These are phyloP conservation scores for Aspergillus taichungensis DNA, from an alignment of 495 filamentous ascomycete genomes.

Conservation along the genomic window DNA sequence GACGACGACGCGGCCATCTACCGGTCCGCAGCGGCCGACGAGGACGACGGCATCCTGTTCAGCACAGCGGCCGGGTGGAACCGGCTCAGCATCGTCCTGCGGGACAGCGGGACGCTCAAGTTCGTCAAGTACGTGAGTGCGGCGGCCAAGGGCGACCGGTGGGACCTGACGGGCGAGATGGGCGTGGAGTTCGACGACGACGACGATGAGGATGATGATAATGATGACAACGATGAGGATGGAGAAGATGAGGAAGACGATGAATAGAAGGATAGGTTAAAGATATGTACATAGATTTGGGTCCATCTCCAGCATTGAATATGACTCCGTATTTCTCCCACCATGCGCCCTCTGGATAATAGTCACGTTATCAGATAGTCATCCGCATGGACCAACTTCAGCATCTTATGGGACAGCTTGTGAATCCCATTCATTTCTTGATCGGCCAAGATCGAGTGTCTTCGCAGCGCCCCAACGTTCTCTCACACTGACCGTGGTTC, in stretches of 20 bases:
- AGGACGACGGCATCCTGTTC: constrained; percentile 88
- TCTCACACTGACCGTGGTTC: no score
- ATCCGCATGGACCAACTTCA: no score
- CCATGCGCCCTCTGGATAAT: no score
- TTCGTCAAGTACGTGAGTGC: constrained; percentile 95
- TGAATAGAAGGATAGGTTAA: neutral
- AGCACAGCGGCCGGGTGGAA: constrained; percentile 86
- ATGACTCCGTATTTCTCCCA: no score
- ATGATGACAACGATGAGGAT: constrained; percentile 14
- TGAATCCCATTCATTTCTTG: no score
- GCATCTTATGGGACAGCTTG: no score
- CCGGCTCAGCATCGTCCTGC: constrained; percentile 74
- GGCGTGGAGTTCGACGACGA: constrained; percentile 37
- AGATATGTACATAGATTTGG: no score
- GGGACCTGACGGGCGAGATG: constrained; percentile 72
- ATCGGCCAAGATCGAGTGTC: no score
- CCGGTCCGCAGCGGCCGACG: constrained; percentile 57
- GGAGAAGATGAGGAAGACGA: constrained; percentile 9
- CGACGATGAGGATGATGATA: constrained; percentile 33
- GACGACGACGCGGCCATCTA: constrained; percentile 65
- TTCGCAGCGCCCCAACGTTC: no score
- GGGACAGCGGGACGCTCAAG: constrained; percentile 75
- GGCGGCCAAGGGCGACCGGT: constrained; percentile 76
- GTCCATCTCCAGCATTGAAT: no score
- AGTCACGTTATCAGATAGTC: no score